phyloP scores from a whole-genome alignment of 73 alveolate species.

The Paramecium pentaurelia region DNA sequence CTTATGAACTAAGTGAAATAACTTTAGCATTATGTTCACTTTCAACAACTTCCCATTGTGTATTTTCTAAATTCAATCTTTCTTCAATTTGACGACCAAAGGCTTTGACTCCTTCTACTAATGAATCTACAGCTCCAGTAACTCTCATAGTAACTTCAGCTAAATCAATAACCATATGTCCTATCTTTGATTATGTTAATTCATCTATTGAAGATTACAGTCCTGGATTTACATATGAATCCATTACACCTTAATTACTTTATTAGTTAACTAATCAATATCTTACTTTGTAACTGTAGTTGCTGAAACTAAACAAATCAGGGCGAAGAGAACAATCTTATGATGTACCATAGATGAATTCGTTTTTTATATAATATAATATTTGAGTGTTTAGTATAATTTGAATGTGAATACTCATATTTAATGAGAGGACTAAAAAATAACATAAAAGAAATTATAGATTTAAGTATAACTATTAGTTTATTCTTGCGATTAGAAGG shows the following conservation, averaged over 20 bases:
- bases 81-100: slow-evolving; percentile 45
- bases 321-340: background rate
- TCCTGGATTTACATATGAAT: background rate
- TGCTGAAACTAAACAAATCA: background rate
- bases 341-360: background rate
- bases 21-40: slow-evolving; percentile 45
- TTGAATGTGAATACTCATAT: background rate
- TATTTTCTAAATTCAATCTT: slow-evolving; percentile 14
- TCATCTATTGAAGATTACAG: slow-evolving; percentile 9
- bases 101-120: slow-evolving; percentile 43
- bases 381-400: background rate
- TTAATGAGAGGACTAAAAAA: background rate
- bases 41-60: slow-evolving; percentile 34
- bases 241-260: background rate
- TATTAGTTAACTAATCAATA: background rate
- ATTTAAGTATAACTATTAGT: background rate
- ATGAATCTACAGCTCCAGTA: slow-evolving; percentile 43
- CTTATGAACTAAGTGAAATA: background rate
- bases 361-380: background rate
- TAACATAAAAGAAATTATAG: background rate
- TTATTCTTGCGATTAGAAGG: background rate
- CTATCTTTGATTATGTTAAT: slow-evolving; percentile 5
- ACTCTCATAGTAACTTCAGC: slow-evolving; percentile 44
- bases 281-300: slow-evolving; percentile 9
- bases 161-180: slow-evolving; percentile 40